These are phyloP conservation scores for Apiospora hydei DNA, from an alignment of 2,329 filamentous ascomycete species.

Conservation along the genomic window DNA sequence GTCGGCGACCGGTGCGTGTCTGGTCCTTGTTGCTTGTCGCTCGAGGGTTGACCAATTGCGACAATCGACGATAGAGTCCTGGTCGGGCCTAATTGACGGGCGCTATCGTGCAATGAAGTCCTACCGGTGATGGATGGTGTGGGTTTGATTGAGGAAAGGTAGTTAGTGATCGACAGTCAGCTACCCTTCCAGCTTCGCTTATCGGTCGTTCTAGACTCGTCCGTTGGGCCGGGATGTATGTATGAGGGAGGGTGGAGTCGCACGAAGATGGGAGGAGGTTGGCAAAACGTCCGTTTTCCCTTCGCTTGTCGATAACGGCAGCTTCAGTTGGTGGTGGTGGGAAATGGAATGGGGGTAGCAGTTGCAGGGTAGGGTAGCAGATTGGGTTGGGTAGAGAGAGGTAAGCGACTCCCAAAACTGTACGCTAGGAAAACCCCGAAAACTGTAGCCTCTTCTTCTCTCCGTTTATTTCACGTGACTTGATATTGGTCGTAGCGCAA, in stretches of 20 bases:
- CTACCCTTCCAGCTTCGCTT: conserved; percentile 19
- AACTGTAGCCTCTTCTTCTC: not conserved
- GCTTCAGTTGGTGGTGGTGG: not conserved
- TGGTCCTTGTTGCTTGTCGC: not conserved
- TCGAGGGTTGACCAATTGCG: not conserved
- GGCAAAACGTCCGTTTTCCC: not conserved
- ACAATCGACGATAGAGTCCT: not conserved
- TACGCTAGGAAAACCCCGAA: not conserved
- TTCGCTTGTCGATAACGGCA: conserved; percentile 4
- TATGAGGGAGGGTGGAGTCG: conserved; percentile 9
- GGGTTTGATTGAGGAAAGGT: conserved; percentile 13
- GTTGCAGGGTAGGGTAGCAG: not conserved
- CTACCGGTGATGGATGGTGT: not conserved
- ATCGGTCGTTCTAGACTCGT: conserved; percentile 23
- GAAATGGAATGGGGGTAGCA: conserved; percentile 1
- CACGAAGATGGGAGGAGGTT: conserved; percentile 9
- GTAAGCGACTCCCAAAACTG: not conserved
- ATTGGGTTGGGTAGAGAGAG: not conserved
- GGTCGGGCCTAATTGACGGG: not conserved
- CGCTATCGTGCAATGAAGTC: conserved; percentile 2
- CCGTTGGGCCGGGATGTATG: conserved; percentile 22
- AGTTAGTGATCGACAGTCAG: conserved; percentile 22
- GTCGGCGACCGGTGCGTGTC: conserved; percentile 13
- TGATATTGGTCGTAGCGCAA: not conserved
- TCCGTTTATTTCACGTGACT: conserved; percentile 13